These are phyloP conservation scores for Lactarius quietus DNA, from an alignment of 768 basidiomycete genomes.

Conservation along the genomic window DNA sequence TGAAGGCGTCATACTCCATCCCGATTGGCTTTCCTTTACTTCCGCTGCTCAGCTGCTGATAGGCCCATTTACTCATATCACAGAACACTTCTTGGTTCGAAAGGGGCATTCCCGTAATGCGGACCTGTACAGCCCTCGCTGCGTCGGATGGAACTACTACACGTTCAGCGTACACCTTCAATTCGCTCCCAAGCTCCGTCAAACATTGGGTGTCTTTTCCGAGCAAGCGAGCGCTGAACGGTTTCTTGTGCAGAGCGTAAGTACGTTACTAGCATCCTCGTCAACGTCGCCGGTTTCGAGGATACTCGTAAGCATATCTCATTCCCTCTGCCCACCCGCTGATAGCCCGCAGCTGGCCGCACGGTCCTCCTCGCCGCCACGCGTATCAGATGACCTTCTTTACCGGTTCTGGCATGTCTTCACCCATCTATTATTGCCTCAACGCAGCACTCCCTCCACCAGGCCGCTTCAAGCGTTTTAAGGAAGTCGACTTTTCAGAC, in stretches of 20 bases:
- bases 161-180: slow-evolving; percentile 70
- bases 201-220: neutral
- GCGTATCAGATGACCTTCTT: slow-evolving; percentile 78
- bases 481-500: slow-evolving; percentile 54
- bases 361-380: slow-evolving; percentile 64
- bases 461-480: slow-evolving; percentile 45
- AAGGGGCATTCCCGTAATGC: slow-evolving; percentile 65
- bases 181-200: slow-evolving; percentile 36
- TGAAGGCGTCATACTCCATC: slow-evolving; percentile 69
- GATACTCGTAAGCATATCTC: slow-evolving; percentile 53
- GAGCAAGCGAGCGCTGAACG: neutral
- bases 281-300: slow-evolving; percentile 80
- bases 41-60: neutral
- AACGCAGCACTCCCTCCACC: slow-evolving; percentile 60
- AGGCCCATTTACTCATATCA: slow-evolving; percentile 44
- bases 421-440: slow-evolving; percentile 56
- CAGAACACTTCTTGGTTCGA: slow-evolving; percentile 73
- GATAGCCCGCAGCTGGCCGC: slow-evolving; percentile 43
- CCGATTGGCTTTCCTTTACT: neutral
- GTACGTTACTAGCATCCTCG: slow-evolving; percentile 71
- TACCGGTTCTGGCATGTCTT: slow-evolving; percentile 73
- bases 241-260: slow-evolving; percentile 45
- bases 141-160: slow-evolving; percentile 72
- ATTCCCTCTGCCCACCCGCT: neutral
- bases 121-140: slow-evolving; percentile 60